Base-by-base conservation (phyloP, 257 asterid species). In the Marsdenia floribunda region DNA sequence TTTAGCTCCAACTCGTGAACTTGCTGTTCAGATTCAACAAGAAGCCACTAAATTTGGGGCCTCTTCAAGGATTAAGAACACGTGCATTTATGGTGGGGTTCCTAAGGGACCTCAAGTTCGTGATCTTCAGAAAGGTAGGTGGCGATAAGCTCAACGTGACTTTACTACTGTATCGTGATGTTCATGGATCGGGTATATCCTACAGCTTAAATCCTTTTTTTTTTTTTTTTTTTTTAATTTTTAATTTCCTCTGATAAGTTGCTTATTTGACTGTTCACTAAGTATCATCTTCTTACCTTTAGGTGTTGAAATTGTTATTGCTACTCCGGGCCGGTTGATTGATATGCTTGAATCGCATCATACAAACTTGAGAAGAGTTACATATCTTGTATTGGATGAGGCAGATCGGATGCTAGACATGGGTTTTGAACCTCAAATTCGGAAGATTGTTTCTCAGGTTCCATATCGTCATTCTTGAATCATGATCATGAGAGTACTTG, bases 111-210 rank as follows among this genome's bases (percentile, higher is more conserved):
- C 99, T 70, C 99, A 94, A 81, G 97, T 94, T 83, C 97, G 99
- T 90, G 99, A 94, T 92, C 99, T 94, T 81, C 99, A 94, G 99
- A 94, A 94, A 94, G 99, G 99, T 94, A 94, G 99, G 99, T 94
- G 99, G 96, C 64, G 93, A 87, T 90, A 87, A 83, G 99, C 97
- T 92, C 96, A 92, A 89, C 86, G 94, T 88, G 97, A 92, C 92
- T 92, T 91, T 94, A 87, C 96, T 92, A 89, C 97, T 94, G 90
- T 93, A 81, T 86, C 97, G 88, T 91, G 98, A 90, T 91, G 95
- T 86, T 87, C 95, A 87, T 90, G 88, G 91, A 91, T 92, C 99
- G 99, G 97, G 97, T 94, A 94, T 90, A 87, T 87, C 90, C 97
- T 94, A 82, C 85, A 80, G 91, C 97, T 91, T 87, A 84, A 75